phyloP scores from a whole-genome alignment of 202 grass and related monocot species.

The Panicum hallii region DNA sequence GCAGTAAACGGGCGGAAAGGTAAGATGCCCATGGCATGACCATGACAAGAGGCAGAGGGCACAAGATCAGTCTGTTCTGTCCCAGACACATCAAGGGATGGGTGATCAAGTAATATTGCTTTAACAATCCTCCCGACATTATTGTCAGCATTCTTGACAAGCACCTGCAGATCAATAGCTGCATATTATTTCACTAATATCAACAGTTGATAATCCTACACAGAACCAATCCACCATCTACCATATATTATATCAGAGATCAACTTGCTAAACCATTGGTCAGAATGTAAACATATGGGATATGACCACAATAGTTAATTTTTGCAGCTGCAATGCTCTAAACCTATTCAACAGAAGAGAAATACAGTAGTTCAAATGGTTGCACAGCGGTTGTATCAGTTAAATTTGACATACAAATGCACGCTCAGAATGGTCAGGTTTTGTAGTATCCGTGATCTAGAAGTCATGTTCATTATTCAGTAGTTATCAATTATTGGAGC shows the following conservation, averaged over 20 bases:
- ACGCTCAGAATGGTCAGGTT: background rate
- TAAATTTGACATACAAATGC: background rate
- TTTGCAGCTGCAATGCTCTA: background rate
- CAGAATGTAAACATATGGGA: background rate
- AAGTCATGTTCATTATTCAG: background rate
- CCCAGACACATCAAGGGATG: slow-evolving; percentile 21
- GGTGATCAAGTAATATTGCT: slow-evolving; percentile 66
- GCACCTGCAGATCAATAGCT: slow-evolving; percentile 62
- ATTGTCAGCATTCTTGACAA: slow-evolving; percentile 83
- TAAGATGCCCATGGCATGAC: slow-evolving; percentile 67
- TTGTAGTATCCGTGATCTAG: background rate
- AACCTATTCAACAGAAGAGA: background rate
- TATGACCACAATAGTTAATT: background rate
- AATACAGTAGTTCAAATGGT: background rate
- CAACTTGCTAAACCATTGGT: background rate
- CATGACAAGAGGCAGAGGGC: slow-evolving; percentile 33
- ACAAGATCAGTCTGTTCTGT: slow-evolving; percentile 34
- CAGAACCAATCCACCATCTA: background rate
- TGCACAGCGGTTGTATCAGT: background rate
- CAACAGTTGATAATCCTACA: background rate
- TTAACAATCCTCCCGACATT: slow-evolving; percentile 86
- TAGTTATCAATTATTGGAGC: background rate
- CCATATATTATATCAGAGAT: background rate
- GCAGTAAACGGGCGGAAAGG: slow-evolving; percentile 55
- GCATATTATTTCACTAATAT: slow-evolving; percentile 11